Conservation (phyloP, 495 filamentous ascomycete genomes). For the Chaetomium fimeti region DNA sequence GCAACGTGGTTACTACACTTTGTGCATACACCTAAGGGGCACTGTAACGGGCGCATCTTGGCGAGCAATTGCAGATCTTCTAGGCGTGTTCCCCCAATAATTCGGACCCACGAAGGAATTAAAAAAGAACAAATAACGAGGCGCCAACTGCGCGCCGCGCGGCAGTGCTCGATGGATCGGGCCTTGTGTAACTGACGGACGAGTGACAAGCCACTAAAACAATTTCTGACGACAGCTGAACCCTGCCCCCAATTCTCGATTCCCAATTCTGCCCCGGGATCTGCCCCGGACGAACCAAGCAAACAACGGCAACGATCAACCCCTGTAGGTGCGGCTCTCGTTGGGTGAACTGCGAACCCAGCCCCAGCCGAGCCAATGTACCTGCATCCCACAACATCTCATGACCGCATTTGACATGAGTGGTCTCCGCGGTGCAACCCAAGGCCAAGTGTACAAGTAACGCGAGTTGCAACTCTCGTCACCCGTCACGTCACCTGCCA, state of each 20-base stretch:
- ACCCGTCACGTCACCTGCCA: neutral
- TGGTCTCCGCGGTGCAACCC: neutral
- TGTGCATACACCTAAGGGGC: no score
- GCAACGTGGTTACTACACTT: neutral
- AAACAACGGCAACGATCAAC: neutral
- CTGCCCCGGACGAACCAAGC: neutral
- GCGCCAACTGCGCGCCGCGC: no score
- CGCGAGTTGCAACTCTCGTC: neutral
- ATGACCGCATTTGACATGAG: neutral
- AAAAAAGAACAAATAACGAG: no score
- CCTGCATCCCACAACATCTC: neutral
- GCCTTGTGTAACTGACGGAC: no score
- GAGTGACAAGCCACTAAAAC: no score
- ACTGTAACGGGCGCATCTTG: neutral
- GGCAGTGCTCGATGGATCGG: no score
- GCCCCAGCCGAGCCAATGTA: neutral
- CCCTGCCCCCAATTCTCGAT: no score
- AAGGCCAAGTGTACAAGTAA: neutral
- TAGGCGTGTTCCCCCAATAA: neutral
- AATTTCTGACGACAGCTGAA: no score
- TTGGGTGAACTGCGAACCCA: neutral
- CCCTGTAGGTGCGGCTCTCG: neutral
- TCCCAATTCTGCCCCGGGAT: neutral
- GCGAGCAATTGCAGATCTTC: neutral
- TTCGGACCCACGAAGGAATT: no score